Conservation (phyloP, 305 asterid genomes). For the Fraxinus nigra region DNA sequence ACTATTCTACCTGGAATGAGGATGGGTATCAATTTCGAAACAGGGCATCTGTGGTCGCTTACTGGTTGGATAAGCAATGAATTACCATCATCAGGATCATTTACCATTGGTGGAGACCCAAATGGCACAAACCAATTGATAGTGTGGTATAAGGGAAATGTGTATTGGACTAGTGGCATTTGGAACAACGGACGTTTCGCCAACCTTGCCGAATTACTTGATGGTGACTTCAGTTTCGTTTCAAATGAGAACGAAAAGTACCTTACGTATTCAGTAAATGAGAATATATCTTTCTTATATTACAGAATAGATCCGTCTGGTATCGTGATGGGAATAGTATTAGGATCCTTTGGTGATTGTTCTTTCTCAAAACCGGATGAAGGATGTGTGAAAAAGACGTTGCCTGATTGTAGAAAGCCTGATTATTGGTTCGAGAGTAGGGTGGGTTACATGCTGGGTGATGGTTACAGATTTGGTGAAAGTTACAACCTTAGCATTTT, state of each 20-base stretch:
- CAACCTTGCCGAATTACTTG: background rate
- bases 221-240: background rate
- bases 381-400: constrained; percentile 20
- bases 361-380: background rate
- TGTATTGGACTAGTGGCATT: constrained; percentile 25
- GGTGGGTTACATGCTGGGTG: constrained; percentile 13
- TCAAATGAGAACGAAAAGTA: constrained; percentile 27
- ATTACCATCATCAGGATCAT: constrained; percentile 20
- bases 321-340: background rate
- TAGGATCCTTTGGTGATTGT: background rate
- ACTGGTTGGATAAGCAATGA: constrained; percentile 20
- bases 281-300: background rate
- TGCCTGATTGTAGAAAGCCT: constrained; percentile 25
- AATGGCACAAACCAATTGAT: constrained; percentile 24
- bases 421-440: constrained; percentile 5
- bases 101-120: constrained; percentile 22
- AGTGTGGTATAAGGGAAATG: constrained; percentile 24
- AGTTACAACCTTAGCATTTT: constrained; percentile 20
- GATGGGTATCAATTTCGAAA: constrained; percentile 19
- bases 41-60: constrained; percentile 25
- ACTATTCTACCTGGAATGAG: constrained; percentile 25
- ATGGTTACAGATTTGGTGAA: constrained; percentile 15
- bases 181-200: background rate
- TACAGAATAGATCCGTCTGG: constrained; percentile 10
- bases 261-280: constrained; percentile 7